Evolutionary conservation across 345 rosid genomes (phyloP), one percentile per base, ranked within the genome.

Genomic region (Gossypium sturtianum): DNA sequence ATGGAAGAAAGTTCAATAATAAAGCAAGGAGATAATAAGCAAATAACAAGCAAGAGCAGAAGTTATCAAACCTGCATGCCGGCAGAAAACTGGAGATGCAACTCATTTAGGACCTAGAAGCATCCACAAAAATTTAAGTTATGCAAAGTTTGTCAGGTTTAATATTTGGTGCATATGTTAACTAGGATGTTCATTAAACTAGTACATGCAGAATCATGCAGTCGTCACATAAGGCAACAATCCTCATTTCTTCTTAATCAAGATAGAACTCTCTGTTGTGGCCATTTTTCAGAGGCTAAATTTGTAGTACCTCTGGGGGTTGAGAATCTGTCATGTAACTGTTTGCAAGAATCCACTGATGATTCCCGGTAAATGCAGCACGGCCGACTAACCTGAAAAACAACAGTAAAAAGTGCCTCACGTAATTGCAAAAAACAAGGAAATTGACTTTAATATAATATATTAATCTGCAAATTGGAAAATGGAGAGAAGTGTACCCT

Each of bases 291-390:
- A 56, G 70, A 56, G 70, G 60, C 22, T 29, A 41, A 54, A 70
- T 49, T 29, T 56, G 58, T 41, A 7, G 11, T 12, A 89, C 97
- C 92, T 96, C 97, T 6, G 87, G 92, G n/a, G 98, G 94, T 76
- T 91, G 89, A 74, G 83, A 72, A 75, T 82, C 81, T 53, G 81
- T 84, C 71, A 72, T 76, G 65, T 80, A 89, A 84, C 38, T 89
- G 56, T 83, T 88, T 43, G 90, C 84, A 73, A 86, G 84, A 69
- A 96, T 83, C 98, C 99, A 96, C 66, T 88, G 87, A 80, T 91
- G 92, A 75, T 84, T 88, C 77, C 93, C 98, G 0, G 91, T 88
- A 76, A 96, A 93, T 49, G 98, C 97, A 86, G 93, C 93, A 78
- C 93, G 88, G 16, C 99, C 97, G 17, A 96, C 89, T 66, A 90